These are phyloP conservation scores for Sphaerulina vaccinii DNA, from an alignment of 2,329 filamentous ascomycete species.

Conservation along the genomic window DNA sequence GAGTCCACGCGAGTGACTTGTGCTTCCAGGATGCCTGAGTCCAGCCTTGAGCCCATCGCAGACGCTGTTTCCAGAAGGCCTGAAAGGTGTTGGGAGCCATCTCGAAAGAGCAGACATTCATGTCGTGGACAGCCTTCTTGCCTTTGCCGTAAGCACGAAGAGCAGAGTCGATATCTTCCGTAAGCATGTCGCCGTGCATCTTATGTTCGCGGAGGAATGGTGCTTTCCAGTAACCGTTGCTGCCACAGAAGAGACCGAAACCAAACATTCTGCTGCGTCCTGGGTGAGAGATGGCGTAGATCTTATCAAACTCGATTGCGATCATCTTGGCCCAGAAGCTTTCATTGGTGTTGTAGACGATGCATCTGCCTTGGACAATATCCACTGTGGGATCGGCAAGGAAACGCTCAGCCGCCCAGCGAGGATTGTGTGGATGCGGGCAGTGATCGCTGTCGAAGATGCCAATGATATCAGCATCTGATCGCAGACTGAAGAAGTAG, in stretches of 20 bases:
- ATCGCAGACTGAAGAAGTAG: conserved; percentile 48
- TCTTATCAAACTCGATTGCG: conserved; percentile 53
- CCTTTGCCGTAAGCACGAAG: conserved; percentile 47
- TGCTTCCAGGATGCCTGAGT: conserved; percentile 49
- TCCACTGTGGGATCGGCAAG: conserved; percentile 44
- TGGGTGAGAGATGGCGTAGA: conserved; percentile 53
- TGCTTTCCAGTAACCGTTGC: conserved; percentile 51
- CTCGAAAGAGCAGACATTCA: conserved; percentile 52
- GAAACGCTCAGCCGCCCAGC: conserved; percentile 52
- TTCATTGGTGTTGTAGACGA: conserved; percentile 49
- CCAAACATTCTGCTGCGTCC: conserved; percentile 49
- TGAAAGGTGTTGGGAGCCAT: conserved; percentile 47
- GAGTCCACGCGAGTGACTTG: conserved; percentile 44
- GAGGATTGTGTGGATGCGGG: conserved; percentile 49
- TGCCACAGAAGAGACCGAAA: conserved; percentile 52
- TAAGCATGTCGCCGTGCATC: conserved; percentile 53
- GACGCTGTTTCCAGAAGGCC: conserved; percentile 51
- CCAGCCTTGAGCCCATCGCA: conserved; percentile 54
- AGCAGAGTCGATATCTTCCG: conserved; percentile 53
- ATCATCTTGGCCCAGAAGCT: conserved; percentile 49
- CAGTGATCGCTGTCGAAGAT: conserved; percentile 55
- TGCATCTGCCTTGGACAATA: conserved; percentile 52
- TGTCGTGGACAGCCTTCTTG: conserved; percentile 48
- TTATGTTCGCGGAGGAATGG: conserved; percentile 46
- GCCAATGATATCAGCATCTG: conserved; percentile 47